Percentiles rank a stretch among this genome's conserved stretches.
Conservation (phyloP, 352 stramenopile species). For the Phytophthora capsici region DNA sequence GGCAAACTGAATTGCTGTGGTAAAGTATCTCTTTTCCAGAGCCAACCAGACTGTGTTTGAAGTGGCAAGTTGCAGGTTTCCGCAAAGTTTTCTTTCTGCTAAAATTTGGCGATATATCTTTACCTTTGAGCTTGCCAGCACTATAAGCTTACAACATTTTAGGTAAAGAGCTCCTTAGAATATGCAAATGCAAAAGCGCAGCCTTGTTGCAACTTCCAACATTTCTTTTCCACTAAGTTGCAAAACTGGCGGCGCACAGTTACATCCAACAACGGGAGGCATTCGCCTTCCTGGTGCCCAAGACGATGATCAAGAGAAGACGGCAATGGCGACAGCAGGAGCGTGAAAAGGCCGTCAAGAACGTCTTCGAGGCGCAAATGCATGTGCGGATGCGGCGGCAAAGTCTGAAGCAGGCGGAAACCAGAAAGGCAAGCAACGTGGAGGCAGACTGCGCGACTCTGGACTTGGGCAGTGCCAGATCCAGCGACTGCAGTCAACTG, state of each 20-base stretch:
- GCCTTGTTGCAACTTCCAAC: constrained; percentile 1
- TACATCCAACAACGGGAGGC: constrained; percentile 37
- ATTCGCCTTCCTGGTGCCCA: constrained; percentile 40
- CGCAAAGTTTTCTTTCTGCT: constrained; percentile 10
- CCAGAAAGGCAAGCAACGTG: not conserved
- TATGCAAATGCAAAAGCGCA: constrained; percentile 13
- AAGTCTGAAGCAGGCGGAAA: constrained; percentile 31
- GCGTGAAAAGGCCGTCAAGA: constrained; percentile 19
- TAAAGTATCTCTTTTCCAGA: constrained; percentile 3
- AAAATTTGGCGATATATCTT: constrained; percentile 16
- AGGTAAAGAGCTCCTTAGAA: constrained; percentile 6
- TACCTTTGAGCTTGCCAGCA: constrained; percentile 19
- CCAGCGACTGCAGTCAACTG: not conserved
- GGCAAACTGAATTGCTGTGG: not conserved
- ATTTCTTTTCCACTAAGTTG: constrained; percentile 6
- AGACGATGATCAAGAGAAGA: constrained; percentile 25
- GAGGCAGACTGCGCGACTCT: constrained; percentile 31
- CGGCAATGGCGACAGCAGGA: constrained; percentile 26
- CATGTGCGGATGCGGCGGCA: constrained; percentile 34
- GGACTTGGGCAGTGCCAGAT: constrained; percentile 26
- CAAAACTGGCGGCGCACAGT: constrained; percentile 33
- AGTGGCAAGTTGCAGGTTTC: constrained; percentile 17
- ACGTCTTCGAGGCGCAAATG: constrained; percentile 44
- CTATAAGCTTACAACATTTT: not conserved
- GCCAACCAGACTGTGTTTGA: constrained; percentile 33